A percentile compares a stretch with the other conserved stretches of the same genome.
Conservation (phyloP, 1,284 basidiomycete genomes). For the Malassezia pachydermatis region DNA sequence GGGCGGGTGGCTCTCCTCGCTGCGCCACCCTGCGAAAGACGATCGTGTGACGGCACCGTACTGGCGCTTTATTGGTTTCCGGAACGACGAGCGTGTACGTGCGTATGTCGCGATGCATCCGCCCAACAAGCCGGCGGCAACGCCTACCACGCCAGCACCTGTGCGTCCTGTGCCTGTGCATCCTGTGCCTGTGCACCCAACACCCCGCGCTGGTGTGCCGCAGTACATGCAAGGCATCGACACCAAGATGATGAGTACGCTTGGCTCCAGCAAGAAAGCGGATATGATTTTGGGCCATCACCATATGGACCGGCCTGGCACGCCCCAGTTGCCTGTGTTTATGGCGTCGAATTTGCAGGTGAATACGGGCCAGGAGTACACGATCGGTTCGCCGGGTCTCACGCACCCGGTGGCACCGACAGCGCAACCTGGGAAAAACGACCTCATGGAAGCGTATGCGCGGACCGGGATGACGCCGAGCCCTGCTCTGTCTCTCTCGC, state of each 20-base stretch:
- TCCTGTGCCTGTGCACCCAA: not conserved
- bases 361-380: not conserved
- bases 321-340: conserved; percentile 10
- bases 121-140: conserved; percentile 11
- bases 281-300: not conserved
- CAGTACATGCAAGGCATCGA: conserved; percentile 17
- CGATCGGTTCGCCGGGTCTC: conserved; percentile 1
- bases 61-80: conserved; percentile 50
- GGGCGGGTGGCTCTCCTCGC: conserved; percentile 29
- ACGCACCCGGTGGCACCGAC: too few relatives aligned
- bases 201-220: not conserved
- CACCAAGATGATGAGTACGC: conserved; percentile 2
- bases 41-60: conserved; percentile 42
- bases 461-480: conserved; percentile 5
- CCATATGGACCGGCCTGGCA: conserved; percentile 8
- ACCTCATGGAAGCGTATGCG: too few relatives aligned
- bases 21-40: conserved; percentile 25
- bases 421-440: too few relatives aligned
- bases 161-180: too few relatives aligned
- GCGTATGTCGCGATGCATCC: conserved; percentile 29
- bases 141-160: not conserved
- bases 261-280: conserved; percentile 15
- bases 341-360: not conserved
- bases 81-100: conserved; percentile 33
- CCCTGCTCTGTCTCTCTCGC: not conserved